Percentiles rank a stretch among this genome's conserved stretches.
phyloP scores from a whole-genome alignment of 2,329 filamentous ascomycete species.

The Botrytis porri region DNA sequence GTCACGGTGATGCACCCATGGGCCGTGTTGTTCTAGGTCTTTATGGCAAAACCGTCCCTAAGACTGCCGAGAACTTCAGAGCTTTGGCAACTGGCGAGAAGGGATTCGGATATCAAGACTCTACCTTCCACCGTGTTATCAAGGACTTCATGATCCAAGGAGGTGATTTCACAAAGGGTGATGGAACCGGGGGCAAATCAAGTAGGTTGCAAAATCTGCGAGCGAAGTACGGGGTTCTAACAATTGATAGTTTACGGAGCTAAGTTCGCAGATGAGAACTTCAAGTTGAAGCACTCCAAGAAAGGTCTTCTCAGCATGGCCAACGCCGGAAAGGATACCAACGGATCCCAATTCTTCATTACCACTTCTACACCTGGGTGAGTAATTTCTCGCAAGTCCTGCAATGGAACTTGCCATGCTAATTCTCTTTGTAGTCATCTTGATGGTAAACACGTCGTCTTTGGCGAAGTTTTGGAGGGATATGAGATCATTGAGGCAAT shows the following conservation, averaged over 20 bases:
- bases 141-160: constrained; percentile 91
- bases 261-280: constrained; percentile 88
- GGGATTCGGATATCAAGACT: background rate
- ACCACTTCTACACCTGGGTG: constrained; percentile 77
- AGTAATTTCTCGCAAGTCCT: background rate
- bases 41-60: constrained; percentile 82
- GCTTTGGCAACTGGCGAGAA: constrained; percentile 78
- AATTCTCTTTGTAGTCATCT: constrained; percentile 59
- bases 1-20: constrained; percentile 69
- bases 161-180: constrained; percentile 80
- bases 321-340: constrained; percentile 81
- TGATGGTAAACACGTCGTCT: constrained; percentile 81
- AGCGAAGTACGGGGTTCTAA: constrained; percentile 22
- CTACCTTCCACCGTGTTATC: constrained; percentile 84
- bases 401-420: constrained; percentile 17
- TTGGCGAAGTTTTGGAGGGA: constrained; percentile 84
- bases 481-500: constrained; percentile 78
- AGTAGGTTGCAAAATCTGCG: constrained; percentile 50
- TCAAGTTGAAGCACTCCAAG: constrained; percentile 91
- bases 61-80: constrained; percentile 72
- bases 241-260: constrained; percentile 66
- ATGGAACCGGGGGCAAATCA: constrained; percentile 82
- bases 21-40: constrained; percentile 78
- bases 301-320: constrained; percentile 81
- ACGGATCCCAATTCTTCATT: constrained; percentile 89